A percentile compares a stretch with the other conserved stretches of the same genome.
Conservation (phyloP, 164 flowering plant genomes). For the Sextonia rubra region DNA sequence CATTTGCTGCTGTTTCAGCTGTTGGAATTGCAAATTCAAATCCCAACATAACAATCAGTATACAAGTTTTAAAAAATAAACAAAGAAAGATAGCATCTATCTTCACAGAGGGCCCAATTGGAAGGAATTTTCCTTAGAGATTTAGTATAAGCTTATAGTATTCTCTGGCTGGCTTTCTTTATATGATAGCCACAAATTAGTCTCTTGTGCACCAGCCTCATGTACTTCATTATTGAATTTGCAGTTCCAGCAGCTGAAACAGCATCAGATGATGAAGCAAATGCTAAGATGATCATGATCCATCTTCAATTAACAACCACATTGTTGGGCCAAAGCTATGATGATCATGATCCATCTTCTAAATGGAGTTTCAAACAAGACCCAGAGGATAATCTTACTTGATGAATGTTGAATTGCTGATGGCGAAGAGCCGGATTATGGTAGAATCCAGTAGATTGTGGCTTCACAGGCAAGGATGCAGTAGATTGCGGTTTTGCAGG, state of each 20-base stretch:
- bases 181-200: too few relatives aligned
- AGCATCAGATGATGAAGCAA: conserved; percentile 38
- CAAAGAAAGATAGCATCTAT: too few relatives aligned
- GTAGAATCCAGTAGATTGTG: conserved; percentile 16
- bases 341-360: too few relatives aligned
- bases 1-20: conserved; percentile 44
- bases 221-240: background rate
- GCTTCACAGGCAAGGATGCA: conserved; percentile 13
- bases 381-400: conserved; percentile 20
- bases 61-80: background rate
- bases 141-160: too few relatives aligned
- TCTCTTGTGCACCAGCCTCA: too few relatives aligned
- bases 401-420: conserved; percentile 35
- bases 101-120: too few relatives aligned
- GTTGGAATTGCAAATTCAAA: conserved; percentile 35
- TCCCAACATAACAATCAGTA: background rate
- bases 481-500: conserved; percentile 16
- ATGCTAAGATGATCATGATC: too few relatives aligned
- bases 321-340: too few relatives aligned
- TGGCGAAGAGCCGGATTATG: conserved; percentile 28
- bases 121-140: too few relatives aligned
- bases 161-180: too few relatives aligned
- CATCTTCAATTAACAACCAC: too few relatives aligned
- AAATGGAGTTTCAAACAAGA: too few relatives aligned
- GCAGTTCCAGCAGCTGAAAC: conserved; percentile 50